Conservation (phyloP, 208 protist genomes). For the Kentomonas sorsogonicus region DNA sequence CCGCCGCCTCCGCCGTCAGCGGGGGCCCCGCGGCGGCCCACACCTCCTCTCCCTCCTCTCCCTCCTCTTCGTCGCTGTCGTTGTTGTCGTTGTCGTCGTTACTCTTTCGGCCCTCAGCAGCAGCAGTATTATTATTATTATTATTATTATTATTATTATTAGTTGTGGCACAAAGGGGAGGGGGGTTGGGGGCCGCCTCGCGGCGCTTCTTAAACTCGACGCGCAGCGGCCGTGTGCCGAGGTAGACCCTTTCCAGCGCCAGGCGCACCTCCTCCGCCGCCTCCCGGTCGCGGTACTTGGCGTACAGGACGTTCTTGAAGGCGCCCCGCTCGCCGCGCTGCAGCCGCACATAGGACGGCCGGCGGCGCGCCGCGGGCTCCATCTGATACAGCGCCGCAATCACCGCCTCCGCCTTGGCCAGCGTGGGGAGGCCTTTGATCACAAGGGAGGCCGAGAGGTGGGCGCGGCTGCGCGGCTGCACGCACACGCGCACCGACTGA, state of each 20-base stretch:
- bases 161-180: conserved; percentile 8
- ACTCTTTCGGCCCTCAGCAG: conserved; percentile 11
- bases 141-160: no score
- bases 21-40: conserved; percentile 5
- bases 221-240: conserved; percentile 52
- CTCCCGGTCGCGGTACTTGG: conserved; percentile 90
- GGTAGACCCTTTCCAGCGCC: conserved; percentile 53
- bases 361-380: conserved; percentile 36
- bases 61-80: background rate
- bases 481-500: no score
- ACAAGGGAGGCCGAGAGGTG: conserved; percentile 71
- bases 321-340: conserved; percentile 73
- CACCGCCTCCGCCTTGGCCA: conserved; percentile 57
- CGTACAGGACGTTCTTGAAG: conserved; percentile 79
- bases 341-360: conserved; percentile 77
- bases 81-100: conserved; percentile 13
- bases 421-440: conserved; percentile 69
- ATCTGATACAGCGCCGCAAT: conserved; percentile 37
- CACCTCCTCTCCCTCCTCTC: background rate
- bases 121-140: no score
- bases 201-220: conserved; percentile 86
- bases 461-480: conserved; percentile 52
- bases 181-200: conserved; percentile 15
- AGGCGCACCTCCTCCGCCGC: conserved; percentile 89
- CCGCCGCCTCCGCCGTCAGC: background rate